phyloP scores from a whole-genome alignment of 495 filamentous ascomycete species.

The Rhypophila decipiens region DNA sequence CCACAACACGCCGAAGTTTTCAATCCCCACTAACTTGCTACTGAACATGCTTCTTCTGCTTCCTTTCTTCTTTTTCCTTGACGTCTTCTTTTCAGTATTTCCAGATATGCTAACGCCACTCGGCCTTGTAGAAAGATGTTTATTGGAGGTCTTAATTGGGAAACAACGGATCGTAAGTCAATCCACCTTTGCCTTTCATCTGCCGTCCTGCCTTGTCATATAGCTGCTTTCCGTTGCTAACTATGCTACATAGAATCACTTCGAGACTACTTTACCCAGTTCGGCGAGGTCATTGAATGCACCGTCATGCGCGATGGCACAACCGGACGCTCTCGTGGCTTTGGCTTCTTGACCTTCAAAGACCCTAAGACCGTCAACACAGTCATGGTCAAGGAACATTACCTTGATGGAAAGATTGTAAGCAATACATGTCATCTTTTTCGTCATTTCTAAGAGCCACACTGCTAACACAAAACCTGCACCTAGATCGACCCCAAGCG shows the following conservation, averaged over 20 bases:
- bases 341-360: constrained; percentile 96
- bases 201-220: not conserved
- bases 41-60: too few species aligned
- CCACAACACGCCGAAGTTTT: too few species aligned
- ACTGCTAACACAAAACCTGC: not conserved
- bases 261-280: constrained; percentile 97
- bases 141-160: constrained; percentile 98
- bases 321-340: constrained; percentile 87
- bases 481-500: constrained; percentile 92
- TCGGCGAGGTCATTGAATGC: constrained; percentile 94
- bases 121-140: constrained; percentile 82
- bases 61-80: not conserved
- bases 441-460: too few species aligned
- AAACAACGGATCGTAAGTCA: constrained; percentile 91
- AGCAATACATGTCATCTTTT: constrained; percentile 27
- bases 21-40: not conserved
- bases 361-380: constrained; percentile 97
- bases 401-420: constrained; percentile 96
- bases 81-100: not conserved
- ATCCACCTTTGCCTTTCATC: not conserved
- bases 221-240: not conserved
- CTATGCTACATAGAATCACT: constrained; percentile 65
- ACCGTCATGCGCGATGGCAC: constrained; percentile 97
- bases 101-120: constrained; percentile 25
- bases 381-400: constrained; percentile 99